Base-by-base conservation (phyloP, 2,329 filamentous ascomycete genomes). In the Laburnicola sp. region DNA sequence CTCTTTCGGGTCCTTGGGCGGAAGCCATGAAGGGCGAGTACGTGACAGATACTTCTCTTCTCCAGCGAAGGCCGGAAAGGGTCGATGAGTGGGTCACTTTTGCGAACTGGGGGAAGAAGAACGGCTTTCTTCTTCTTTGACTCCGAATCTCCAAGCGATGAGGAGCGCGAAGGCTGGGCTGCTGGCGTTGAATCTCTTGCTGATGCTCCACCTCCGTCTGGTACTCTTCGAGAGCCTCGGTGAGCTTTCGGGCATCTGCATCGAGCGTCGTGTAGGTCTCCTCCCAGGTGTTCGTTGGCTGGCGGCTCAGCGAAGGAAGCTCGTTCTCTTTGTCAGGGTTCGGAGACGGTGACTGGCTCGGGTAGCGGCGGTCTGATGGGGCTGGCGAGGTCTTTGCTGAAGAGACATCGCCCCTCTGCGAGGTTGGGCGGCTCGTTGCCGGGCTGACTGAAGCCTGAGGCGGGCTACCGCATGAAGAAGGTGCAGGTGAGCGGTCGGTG, bases 1-100 rank as follows among this genome's bases (percentile, higher is more conserved):
- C 72, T 99, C 94, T 47, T 88, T 88, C 2, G 91, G 92, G 59
- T 94, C 86, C 74, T 94, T 94, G 1, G 89, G 89, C 0, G 90
- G 89, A 2, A 94, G 77, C 90, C 90, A 94, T 1, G 88, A 91
- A 0, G 89, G 89, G 32, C 89, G 81, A 2, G 65, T 94, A 16
- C 90, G 81, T 23, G 88, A 91, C 22, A 94, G 78, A 2, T 92
- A 88, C 2, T 89, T 89, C 65, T 93, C 88, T 70, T 94, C 73
- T 94, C 89, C 70, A 89, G 91, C 39, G 89, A 93, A 26, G 92
- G 85, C 11, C 89, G 89, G 31, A 94, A 76, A 3, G 89, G 89
- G 63, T 94, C 89, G 54, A 93, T 90, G 82, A 93, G 89, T 58
- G 91, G 86, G 62, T 91, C 88, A 36, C 84, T 86, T 60, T 85